These are phyloP conservation scores for Talaromyces pinophilus DNA, from an alignment of 2,329 filamentous ascomycete species.

Conservation along the genomic window DNA sequence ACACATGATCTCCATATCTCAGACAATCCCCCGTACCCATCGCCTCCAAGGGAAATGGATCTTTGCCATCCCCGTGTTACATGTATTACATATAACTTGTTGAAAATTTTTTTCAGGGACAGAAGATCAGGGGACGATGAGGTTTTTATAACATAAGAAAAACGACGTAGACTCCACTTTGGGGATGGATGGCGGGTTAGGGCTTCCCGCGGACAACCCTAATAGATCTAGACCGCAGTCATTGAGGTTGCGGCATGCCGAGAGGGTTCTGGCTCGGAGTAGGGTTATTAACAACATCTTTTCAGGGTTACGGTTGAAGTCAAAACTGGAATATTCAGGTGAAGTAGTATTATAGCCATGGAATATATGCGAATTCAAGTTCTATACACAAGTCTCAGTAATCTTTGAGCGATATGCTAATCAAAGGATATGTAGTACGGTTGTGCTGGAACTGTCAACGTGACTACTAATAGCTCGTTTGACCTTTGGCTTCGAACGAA, in stretches of 20 bases:
- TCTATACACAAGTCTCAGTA: too few relatives aligned
- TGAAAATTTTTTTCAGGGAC: not conserved
- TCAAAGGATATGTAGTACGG: too few relatives aligned
- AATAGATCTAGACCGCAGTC: not conserved
- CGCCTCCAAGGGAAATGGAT: not conserved
- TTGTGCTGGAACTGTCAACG: too few relatives aligned
- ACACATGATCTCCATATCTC: not conserved
- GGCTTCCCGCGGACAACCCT: constrained; percentile 1
- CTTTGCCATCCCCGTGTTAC: constrained; percentile 4
- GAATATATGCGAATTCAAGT: too few relatives aligned
- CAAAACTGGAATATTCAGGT: not conserved
- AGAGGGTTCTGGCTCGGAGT: not conserved
- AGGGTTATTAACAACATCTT: not conserved
- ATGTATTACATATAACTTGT: not conserved
- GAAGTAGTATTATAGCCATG: too few relatives aligned
- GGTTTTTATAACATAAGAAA: constrained; percentile 1
- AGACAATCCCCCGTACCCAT: constrained; percentile 2
- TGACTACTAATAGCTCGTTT: too few relatives aligned
- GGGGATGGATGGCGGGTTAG: not conserved
- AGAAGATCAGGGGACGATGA: not conserved
- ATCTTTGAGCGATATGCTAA: too few relatives aligned
- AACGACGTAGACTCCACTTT: not conserved
- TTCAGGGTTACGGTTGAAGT: not conserved
- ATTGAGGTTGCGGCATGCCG: not conserved
- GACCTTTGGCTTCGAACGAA: too few relatives aligned